Evolutionary conservation across 805 yeast species (phyloP), one percentile per base, ranked within the genome.

Genomic region (Brettanomyces naardenensis): DNA sequence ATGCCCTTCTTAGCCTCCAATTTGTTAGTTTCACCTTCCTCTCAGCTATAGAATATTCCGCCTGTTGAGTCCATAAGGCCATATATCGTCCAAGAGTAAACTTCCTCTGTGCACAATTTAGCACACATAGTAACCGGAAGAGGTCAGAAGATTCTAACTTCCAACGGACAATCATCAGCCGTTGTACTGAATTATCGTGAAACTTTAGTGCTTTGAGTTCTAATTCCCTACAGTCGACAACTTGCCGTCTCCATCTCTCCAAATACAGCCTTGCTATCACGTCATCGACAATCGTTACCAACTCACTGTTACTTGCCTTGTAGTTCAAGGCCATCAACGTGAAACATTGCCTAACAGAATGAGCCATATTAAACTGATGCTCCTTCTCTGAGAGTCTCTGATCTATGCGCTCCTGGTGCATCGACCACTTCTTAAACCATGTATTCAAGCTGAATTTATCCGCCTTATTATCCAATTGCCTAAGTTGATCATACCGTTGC

Each of bases 191-290:
- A 3, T 18, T 20, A 19, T 19, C 26, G 9, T 19, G 11, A 6
- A 7, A 13, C 18, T 17, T 19, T 6, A 11, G 14, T 5, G 26
- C 26, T 21, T 19, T 19, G 13, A 7, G 2, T 10, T 13, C 14
- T 13, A 32, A 17, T 10, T 19, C 25, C n/a, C 25, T 17, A 19
- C 2, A 11, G n/a, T 13, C 7, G 6, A 10, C 15, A 5, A 14
- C 6, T n/a, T 14, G 10, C 6, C n/a, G 5, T n/a, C 6, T 10
- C 46, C 46, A 47, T 9, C 36, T 11, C 5, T 27, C 33, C 21
- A 46, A 38, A 23, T 38, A 46, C 21, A 39, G 36, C 15, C 21
- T 28, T 19, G 11, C 9, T 9, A 21, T 17, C 7, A 21, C 19
- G 5, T 4, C 6, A 28, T 18, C 38, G 10, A 20, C 20, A 10